These are phyloP conservation scores for Lavandula angustifolia DNA, from an alignment of 257 asterid genomes.

Conservation along the genomic window DNA sequence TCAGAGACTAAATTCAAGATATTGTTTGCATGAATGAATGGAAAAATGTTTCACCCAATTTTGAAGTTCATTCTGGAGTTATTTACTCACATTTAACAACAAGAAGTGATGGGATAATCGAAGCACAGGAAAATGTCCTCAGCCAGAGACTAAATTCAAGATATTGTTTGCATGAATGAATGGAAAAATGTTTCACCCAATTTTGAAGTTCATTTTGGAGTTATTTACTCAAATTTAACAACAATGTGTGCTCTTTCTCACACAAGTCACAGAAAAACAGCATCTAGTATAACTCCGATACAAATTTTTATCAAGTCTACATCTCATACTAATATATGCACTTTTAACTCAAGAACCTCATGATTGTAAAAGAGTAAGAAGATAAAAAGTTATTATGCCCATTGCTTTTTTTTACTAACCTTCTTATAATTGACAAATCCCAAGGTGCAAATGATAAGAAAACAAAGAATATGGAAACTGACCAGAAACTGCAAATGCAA, in stretches of 20 bases:
- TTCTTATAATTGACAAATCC: neutral
- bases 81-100: no score
- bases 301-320: neutral
- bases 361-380: neutral
- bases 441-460: neutral
- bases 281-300: neutral
- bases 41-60: no score
- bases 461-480: conserved; percentile 33
- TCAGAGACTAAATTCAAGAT: no score
- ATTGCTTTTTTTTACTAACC: neutral
- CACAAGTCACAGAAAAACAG: neutral
- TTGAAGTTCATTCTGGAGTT: no score
- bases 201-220: no score
- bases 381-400: neutral
- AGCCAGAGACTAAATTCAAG: no score
- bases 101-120: no score
- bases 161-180: no score
- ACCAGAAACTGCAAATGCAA: conserved; percentile 83
- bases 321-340: neutral
- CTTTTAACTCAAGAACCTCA: neutral
- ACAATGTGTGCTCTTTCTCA: neutral
- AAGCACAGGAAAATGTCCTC: no score
- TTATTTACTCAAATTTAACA: neutral
- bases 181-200: no score
- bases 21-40: no score